Conservation (phyloP, 192 early-diverging fungal genomes). For the Coemansia sp. region DNA sequence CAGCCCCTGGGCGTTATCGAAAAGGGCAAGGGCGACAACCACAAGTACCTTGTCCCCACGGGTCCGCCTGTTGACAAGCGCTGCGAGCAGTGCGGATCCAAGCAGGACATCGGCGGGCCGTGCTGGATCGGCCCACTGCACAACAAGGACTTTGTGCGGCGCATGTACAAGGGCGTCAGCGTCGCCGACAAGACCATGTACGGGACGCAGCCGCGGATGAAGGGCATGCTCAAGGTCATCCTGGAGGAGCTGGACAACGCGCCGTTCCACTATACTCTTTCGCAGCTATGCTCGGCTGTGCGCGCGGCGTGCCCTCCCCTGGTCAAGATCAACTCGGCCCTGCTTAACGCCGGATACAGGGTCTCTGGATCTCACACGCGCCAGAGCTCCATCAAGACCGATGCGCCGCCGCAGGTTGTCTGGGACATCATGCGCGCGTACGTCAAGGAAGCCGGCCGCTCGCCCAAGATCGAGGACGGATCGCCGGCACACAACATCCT, state of each 20-base stretch:
- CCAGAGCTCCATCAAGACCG: slow-evolving; percentile 83
- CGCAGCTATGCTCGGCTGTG: slow-evolving; percentile 65
- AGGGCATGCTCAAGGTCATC: slow-evolving; percentile 93
- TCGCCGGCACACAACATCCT: slow-evolving; percentile 71
- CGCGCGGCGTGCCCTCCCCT: slow-evolving; percentile 74
- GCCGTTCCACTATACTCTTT: slow-evolving; percentile 77
- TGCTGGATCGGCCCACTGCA: slow-evolving; percentile 86
- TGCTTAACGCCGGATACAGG: slow-evolving; percentile 87
- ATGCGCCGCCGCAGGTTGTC: slow-evolving; percentile 77
- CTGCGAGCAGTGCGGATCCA: slow-evolving; percentile 75
- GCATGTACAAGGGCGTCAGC: slow-evolving; percentile 75
- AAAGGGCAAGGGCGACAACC: slow-evolving; percentile 53
- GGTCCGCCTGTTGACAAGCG: slow-evolving; percentile 59
- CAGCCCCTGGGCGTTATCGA: slow-evolving; percentile 72
- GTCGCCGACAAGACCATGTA: slow-evolving; percentile 57
- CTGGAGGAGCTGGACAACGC: slow-evolving; percentile 66
- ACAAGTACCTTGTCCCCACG: slow-evolving; percentile 61
- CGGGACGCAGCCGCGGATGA: slow-evolving; percentile 81
- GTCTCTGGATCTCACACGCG: slow-evolving; percentile 83
- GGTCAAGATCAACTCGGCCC: slow-evolving; percentile 72
- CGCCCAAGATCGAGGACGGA: slow-evolving; percentile 62
- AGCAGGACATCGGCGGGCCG: slow-evolving; percentile 84
- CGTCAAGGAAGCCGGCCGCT: slow-evolving; percentile 64
- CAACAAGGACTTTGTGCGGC: slow-evolving; percentile 73
- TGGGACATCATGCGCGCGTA: slow-evolving; percentile 91